Percentiles rank a stretch among this genome's conserved stretches.
phyloP scores from a whole-genome alignment of 441 rosid genomes.

The Codiaeum variegatum region DNA sequence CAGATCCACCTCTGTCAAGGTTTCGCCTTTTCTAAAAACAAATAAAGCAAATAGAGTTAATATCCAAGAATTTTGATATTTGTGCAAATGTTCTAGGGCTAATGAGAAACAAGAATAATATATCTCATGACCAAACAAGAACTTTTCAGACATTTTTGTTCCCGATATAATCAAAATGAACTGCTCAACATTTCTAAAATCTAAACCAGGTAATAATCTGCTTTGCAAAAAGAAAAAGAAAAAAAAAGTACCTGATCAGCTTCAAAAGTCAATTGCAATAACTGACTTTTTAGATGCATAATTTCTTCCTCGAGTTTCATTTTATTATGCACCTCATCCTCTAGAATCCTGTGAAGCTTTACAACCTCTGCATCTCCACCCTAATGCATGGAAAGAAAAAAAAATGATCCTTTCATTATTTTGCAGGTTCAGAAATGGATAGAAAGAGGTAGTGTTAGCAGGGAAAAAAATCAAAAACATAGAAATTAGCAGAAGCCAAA shows the following conservation, averaged over 20 bases:
- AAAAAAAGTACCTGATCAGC: slow-evolving; percentile 98
- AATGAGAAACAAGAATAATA: slow-evolving; percentile 8
- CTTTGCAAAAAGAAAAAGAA: no score
- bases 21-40: slow-evolving; percentile 58
- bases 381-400: slow-evolving; percentile 41
- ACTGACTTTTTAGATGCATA: slow-evolving; percentile 65
- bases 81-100: not conserved
- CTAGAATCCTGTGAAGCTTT: slow-evolving; percentile 68
- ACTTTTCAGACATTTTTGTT: not conserved
- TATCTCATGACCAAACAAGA: not conserved
- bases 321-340: slow-evolving; percentile 75
- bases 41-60: not conserved
- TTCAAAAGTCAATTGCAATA: slow-evolving; percentile 80
- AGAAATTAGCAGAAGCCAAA: slow-evolving; percentile 7
- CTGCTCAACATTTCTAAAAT: no score
- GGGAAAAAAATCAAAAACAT: slow-evolving; percentile 11
- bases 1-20: slow-evolving; percentile 57
- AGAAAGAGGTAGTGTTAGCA: not conserved
- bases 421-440: not conserved
- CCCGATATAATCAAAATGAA: no score
- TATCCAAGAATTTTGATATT: not conserved
- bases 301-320: slow-evolving; percentile 87
- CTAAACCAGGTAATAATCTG: no score
- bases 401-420: not conserved
- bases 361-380: slow-evolving; percentile 68